Conservation (phyloP, 352 stramenopile genomes). For the Pythium oligandrum region DNA sequence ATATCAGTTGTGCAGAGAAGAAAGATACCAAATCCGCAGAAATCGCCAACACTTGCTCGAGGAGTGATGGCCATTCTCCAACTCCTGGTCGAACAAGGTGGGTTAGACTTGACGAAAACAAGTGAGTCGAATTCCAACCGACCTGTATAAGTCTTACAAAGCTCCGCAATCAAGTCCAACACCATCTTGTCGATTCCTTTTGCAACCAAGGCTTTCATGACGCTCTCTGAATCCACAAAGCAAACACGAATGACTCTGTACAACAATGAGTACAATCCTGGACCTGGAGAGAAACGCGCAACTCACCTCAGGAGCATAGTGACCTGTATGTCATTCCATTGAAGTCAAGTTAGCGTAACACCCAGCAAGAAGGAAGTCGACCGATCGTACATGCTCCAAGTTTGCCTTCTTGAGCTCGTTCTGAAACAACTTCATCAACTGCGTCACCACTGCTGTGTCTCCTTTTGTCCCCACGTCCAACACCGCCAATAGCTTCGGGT, state of each 20-base stretch:
- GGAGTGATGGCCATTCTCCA: too few relatives aligned
- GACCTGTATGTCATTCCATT: background rate
- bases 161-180: slow-evolving; percentile 1
- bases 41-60: too few relatives aligned
- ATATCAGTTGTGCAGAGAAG: too few relatives aligned
- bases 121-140: too few relatives aligned
- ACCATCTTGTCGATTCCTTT: slow-evolving; percentile 7
- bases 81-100: too few relatives aligned
- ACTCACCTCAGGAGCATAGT: background rate
- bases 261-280: background rate
- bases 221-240: slow-evolving; percentile 14
- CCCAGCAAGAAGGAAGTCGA: too few relatives aligned
- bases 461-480: slow-evolving; percentile 6
- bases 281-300: background rate
- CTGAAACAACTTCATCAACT: slow-evolving; percentile 15
- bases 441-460: slow-evolving; percentile 5
- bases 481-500: background rate
- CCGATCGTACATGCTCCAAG: slow-evolving; percentile 15
- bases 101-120: too few relatives aligned
- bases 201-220: slow-evolving; percentile 10
- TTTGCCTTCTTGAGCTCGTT: slow-evolving; percentile 17
- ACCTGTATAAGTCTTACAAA: slow-evolving; percentile 3
- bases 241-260: slow-evolving; percentile 14
- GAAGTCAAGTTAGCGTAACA: background rate
- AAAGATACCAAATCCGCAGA: too few relatives aligned